Conservation (phyloP, 192 early-diverging fungal genomes). For the Backusella tarrabulga region DNA sequence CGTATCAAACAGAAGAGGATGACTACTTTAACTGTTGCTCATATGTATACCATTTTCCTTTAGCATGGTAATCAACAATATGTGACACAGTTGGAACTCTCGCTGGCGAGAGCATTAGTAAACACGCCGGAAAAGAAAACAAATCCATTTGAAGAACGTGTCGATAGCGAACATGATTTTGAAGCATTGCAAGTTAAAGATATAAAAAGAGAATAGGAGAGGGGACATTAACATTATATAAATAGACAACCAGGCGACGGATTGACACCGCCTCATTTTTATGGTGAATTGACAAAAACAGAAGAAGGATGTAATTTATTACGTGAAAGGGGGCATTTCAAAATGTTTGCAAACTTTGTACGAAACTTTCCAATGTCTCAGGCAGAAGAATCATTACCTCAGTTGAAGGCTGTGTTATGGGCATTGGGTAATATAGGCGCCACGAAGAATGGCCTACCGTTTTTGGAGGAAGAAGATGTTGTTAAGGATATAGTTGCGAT, state of each 20-base stretch:
- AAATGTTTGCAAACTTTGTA: conserved; percentile 57
- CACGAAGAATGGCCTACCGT: conserved; percentile 61
- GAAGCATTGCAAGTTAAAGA: conserved; percentile 26
- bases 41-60: too few relatives aligned
- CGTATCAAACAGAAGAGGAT: background rate
- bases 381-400: conserved; percentile 37
- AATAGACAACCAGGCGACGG: conserved; percentile 42
- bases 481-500: conserved; percentile 70
- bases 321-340: conserved; percentile 64
- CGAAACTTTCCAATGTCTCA: conserved; percentile 45
- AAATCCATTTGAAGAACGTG: conserved; percentile 41
- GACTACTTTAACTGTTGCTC: too few relatives aligned
- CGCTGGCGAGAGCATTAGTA: conserved; percentile 48
- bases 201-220: background rate
- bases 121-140: conserved; percentile 32
- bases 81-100: conserved; percentile 66
- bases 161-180: conserved; percentile 38
- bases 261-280: conserved; percentile 69
- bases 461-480: conserved; percentile 69
- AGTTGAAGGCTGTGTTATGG: conserved; percentile 77
- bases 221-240: background rate
- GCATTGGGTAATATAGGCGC: conserved; percentile 81
- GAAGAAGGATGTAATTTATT: conserved; percentile 68
- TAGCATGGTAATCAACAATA: conserved; percentile 56
- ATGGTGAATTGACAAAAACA: conserved; percentile 77